A percentile compares a stretch with the other conserved stretches of the same genome.
These are phyloP conservation scores for Penstemon eatonii DNA, from an alignment of 257 asterid species.

Conservation along the genomic window DNA sequence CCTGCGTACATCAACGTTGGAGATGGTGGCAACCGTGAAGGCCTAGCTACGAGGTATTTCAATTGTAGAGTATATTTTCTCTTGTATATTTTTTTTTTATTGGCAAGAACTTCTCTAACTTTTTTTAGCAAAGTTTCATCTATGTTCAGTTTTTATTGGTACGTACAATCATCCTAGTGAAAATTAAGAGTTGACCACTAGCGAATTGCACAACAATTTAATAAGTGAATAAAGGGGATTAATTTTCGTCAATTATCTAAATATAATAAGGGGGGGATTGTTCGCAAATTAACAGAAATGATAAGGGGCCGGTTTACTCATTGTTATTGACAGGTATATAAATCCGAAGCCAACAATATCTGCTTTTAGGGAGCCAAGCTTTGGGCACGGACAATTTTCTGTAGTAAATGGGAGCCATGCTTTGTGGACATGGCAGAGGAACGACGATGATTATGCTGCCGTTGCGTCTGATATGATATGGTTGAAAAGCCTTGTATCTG, in stretches of 20 bases:
- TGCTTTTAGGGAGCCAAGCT: constrained; percentile 74
- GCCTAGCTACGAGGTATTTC: constrained; percentile 60
- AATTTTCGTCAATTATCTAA: too few relatives aligned
- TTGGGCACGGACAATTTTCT: constrained; percentile 72
- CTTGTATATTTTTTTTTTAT: not conserved
- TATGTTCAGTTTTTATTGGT: too few relatives aligned
- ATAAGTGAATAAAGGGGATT: too few relatives aligned
- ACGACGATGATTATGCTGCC: constrained; percentile 45
- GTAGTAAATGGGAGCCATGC: constrained; percentile 69
- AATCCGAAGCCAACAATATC: constrained; percentile 65
- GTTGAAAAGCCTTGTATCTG: constrained; percentile 46
- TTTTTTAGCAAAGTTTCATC: too few relatives aligned
- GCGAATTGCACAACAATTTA: too few relatives aligned
- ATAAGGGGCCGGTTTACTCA: not conserved
- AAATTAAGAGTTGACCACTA: too few relatives aligned
- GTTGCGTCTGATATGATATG: constrained; percentile 54
- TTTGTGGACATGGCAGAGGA: constrained; percentile 77
- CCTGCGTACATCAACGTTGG: constrained; percentile 67
- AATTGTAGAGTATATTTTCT: not conserved
- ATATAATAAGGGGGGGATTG: too few relatives aligned
- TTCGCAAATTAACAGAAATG: too few relatives aligned
- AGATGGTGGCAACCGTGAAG: constrained; percentile 91
- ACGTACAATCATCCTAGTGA: too few relatives aligned
- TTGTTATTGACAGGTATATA: constrained; percentile 39
- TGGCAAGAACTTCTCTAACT: too few relatives aligned